Conservation (phyloP, 2,329 filamentous ascomycete species). For the Aspergillus sp. region DNA sequence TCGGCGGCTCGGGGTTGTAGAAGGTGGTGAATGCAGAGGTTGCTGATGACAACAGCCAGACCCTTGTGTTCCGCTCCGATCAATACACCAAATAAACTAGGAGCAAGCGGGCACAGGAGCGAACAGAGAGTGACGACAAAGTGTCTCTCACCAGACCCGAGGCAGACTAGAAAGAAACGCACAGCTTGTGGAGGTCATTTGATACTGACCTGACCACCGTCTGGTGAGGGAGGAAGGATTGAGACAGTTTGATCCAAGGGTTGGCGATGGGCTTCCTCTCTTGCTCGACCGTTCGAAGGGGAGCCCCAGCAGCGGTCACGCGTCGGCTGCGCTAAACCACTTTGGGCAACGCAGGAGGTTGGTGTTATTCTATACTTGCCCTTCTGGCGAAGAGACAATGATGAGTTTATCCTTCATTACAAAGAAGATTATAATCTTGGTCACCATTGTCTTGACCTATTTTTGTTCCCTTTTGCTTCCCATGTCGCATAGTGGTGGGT, state of each 20-base stretch:
- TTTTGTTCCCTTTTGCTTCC: background rate
- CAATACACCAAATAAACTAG: slow-evolving; percentile 21
- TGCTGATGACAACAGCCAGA: slow-evolving; percentile 23
- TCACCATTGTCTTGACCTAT: background rate
- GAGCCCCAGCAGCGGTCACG: slow-evolving; percentile 36
- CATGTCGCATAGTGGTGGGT: background rate
- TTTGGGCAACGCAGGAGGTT: slow-evolving; percentile 22
- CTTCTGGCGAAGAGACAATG: background rate
- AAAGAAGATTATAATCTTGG: background rate
- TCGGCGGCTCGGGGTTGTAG: slow-evolving; percentile 21
- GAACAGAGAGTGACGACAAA: slow-evolving; percentile 5
- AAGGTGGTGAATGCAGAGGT: slow-evolving; percentile 27
- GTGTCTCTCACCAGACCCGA: slow-evolving; percentile 26
- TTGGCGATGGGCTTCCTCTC: slow-evolving; percentile 25
- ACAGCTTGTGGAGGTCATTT: slow-evolving; percentile 26
- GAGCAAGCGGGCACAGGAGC: slow-evolving; percentile 15
- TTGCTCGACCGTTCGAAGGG: slow-evolving; percentile 29
- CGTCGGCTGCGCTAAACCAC: slow-evolving; percentile 40
- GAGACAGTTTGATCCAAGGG: slow-evolving; percentile 20
- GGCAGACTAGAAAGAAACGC: slow-evolving; percentile 16
- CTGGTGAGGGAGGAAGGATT: slow-evolving; percentile 22
- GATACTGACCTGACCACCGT: slow-evolving; percentile 26
- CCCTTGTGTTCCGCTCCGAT: slow-evolving; percentile 22
- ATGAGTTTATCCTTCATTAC: background rate
- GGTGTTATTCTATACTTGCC: slow-evolving; percentile 7